Conservation (phyloP, 345 rosid genomes). For the Eucalyptus polyanthemos region DNA sequence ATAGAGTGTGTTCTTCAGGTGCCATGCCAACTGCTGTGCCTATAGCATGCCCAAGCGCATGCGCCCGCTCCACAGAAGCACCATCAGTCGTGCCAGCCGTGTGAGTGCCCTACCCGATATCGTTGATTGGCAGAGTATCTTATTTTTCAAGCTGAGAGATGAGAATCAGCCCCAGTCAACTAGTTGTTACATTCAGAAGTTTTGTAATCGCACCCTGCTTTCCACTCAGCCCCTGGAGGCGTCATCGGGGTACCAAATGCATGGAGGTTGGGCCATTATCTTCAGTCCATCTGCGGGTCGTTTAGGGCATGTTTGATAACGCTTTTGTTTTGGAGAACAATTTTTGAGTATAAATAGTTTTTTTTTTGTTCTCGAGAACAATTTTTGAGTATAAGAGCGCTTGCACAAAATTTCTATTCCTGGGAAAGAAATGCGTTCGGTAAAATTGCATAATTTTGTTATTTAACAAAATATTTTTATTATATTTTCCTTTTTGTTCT, state of each 20-base stretch:
- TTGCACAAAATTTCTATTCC: too few species aligned
- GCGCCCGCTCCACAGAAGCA: slow-evolving; percentile 11
- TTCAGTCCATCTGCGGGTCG: slow-evolving; percentile 11
- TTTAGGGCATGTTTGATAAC: too few species aligned
- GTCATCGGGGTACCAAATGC: slow-evolving; percentile 28
- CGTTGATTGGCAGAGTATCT: slow-evolving; percentile 17
- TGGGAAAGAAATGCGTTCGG: too few species aligned
- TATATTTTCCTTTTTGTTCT: too few species aligned
- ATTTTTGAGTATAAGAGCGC: too few species aligned
- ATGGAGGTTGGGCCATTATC: slow-evolving; percentile 30
- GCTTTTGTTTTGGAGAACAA: accelerated
- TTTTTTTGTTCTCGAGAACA: too few species aligned
- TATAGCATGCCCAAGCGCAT: slow-evolving; percentile 18
- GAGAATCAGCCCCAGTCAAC: slow-evolving; percentile 35
- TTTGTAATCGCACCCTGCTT: slow-evolving; percentile 35
- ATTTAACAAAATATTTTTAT: too few species aligned
- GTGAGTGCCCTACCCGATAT: slow-evolving; percentile 43
- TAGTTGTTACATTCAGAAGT: slow-evolving; percentile 25
- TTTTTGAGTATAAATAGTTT: too few species aligned
- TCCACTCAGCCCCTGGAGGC: slow-evolving; percentile 33
- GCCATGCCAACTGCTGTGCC: slow-evolving; percentile 55
- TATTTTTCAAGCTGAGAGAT: background rate
- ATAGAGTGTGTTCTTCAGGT: slow-evolving; percentile 26
- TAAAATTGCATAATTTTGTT: too few species aligned
- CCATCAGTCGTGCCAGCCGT: slow-evolving; percentile 48